Evolutionary conservation across 164 flowering plant genomes (phyloP), one percentile per base, ranked within the genome.

Genomic region (Amborella trichopoda): DNA sequence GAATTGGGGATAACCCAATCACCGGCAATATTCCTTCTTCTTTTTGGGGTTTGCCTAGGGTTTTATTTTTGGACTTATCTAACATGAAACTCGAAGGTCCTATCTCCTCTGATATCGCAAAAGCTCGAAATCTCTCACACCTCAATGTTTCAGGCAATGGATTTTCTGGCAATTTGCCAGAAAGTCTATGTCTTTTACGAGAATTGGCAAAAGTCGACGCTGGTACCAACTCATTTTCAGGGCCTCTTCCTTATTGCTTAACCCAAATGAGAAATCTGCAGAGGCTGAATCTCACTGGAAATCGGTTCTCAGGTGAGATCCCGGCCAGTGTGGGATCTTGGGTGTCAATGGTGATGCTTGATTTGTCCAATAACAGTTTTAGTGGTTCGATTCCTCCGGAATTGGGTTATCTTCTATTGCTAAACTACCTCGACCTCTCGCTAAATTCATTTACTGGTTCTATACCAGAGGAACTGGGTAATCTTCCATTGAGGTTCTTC

Each of bases 341-440:
- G 85, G 57, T 28, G 0, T 50, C 44, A 20, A 44, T 88, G 18
- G 58, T 70, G 0, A 76, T 73, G 50, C 56, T 88, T 48, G 70
- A 80, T 49, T 59, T 88, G 5, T 58, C 86, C 1, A 38, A 40
- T 3, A 88, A 88, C 54, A 40, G 43, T 8, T 54, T 84, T 21
- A 36, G 71, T 24, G 96, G 96, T 1, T 23, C 36, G 2, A 81
- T 88, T 34, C 94, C 96, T 0, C 44, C 55, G 0, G 60, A 52
- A 26, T 66, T 83, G 13, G 94, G 86, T 9, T 44, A 28, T 27
- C 52, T 83, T 20, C 77, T 76, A 1, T 80, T 62, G 6, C 44
- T 88, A 10, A 69, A 55, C 0, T 74, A 59, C 24, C 69, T 88
- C 3, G 83, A 81, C 51, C 72, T 88, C 26, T 68, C 91, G 0